These are phyloP conservation scores for Abelmoschus esculentus DNA, from an alignment of 345 rosid genomes.

Conservation along the genomic window DNA sequence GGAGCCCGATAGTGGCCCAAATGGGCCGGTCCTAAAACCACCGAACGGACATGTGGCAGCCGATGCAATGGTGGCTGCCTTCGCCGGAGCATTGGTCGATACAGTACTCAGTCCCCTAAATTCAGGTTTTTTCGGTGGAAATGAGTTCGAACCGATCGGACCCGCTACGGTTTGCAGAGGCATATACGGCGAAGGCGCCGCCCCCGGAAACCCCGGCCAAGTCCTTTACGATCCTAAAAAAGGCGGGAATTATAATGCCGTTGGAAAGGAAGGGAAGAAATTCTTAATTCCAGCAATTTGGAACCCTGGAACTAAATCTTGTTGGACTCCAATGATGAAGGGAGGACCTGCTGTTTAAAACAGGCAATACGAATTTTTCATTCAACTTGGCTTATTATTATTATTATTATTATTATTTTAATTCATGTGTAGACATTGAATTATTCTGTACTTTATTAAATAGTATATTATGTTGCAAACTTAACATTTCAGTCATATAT, in stretches of 20 bases:
- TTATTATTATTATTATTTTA: no score
- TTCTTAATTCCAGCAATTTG: constrained; percentile 18
- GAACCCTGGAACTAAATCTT: no score
- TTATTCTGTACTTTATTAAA: no score
- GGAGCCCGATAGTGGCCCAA: constrained; percentile 34
- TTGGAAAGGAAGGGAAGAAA: constrained; percentile 37
- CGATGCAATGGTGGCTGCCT: constrained; percentile 47
- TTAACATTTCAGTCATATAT: no score
- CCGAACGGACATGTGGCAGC: constrained; percentile 50
- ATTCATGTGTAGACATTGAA: no score
- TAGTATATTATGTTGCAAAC: no score
- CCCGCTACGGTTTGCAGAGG: constrained; percentile 34
- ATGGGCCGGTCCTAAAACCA: constrained; percentile 37
- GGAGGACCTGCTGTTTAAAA: no score
- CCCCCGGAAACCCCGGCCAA: constrained; percentile 37
- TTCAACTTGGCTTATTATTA: no score
- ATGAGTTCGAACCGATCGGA: constrained; percentile 10
- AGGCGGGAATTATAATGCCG: constrained; percentile 49
- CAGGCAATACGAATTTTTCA: no score
- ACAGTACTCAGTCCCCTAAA: constrained; percentile 35
- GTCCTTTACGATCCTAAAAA: constrained; percentile 32
- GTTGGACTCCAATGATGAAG: constrained; percentile 15
- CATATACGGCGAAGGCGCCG: constrained; percentile 47
- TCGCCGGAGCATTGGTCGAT: constrained; percentile 53
- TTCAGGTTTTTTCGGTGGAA: constrained; percentile 24